These are phyloP conservation scores for Cyamopsis tetragonoloba DNA, from an alignment of 306 rosid species.

Conservation along the genomic window DNA sequence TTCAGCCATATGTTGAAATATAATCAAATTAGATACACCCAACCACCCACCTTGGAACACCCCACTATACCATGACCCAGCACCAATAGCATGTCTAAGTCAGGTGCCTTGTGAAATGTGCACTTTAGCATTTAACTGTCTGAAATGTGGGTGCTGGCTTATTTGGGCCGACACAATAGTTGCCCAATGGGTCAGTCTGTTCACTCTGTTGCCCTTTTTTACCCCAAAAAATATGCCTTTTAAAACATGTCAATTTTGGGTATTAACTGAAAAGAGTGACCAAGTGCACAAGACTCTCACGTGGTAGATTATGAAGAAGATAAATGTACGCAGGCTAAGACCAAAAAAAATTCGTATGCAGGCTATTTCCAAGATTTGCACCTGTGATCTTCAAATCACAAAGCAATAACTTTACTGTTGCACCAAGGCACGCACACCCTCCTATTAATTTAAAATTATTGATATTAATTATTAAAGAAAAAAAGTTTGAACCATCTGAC, in stretches of 20 bases:
- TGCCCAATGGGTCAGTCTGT: not conserved
- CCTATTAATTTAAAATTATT: too few relatives aligned
- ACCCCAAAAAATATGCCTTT: not conserved
- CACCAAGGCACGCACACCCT: too few relatives aligned
- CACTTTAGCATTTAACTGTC: not conserved
- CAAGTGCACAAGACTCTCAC: too few relatives aligned
- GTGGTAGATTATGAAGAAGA: too few relatives aligned
- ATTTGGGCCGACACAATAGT: not conserved
- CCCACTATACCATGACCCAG: not conserved
- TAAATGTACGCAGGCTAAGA: too few relatives aligned
- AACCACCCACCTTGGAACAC: too few relatives aligned
- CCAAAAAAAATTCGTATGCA: too few relatives aligned
- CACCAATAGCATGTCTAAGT: not conserved
- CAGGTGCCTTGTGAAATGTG: not conserved
- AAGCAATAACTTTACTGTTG: too few relatives aligned
- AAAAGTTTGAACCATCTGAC: not conserved
- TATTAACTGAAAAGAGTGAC: conserved; percentile 11
- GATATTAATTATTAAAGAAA: not conserved
- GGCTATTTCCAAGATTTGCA: too few relatives aligned
- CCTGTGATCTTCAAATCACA: too few relatives aligned
- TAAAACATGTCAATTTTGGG: not conserved
- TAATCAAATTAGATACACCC: not conserved
- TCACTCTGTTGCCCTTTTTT: not conserved
- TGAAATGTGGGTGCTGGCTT: not conserved
- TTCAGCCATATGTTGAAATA: not conserved